Conservation (phyloP, 805 yeast genomes). For the Pichia californica region DNA sequence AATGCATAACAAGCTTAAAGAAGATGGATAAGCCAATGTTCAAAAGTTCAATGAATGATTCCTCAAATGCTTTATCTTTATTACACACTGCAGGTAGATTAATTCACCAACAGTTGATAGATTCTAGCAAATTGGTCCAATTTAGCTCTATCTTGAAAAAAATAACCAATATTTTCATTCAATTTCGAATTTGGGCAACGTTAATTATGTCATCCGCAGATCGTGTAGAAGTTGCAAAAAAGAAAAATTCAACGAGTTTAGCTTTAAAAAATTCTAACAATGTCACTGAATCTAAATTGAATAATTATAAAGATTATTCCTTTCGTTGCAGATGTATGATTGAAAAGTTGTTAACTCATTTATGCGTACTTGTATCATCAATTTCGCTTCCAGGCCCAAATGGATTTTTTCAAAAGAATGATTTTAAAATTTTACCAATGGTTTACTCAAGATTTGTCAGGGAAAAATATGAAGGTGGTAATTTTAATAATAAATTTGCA, state of each 20-base stretch:
- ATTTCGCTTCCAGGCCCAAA: background rate
- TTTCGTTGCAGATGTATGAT: background rate
- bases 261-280: background rate
- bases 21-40: constrained; percentile 48
- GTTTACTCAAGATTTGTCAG: constrained; percentile 62
- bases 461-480: constrained; percentile 70
- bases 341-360: constrained; percentile 2
- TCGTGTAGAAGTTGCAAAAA: background rate
- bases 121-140: constrained; percentile 39
- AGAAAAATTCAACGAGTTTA: background rate
- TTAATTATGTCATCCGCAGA: constrained; percentile 2
- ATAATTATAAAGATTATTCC: constrained; percentile 2
- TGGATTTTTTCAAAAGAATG: constrained; percentile 4
- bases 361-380: background rate
- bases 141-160: constrained; percentile 46
- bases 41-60: constrained; percentile 44
- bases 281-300: background rate
- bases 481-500: constrained; percentile 67
- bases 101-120: constrained; percentile 43
- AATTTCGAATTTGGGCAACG: constrained; percentile 46
- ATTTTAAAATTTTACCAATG: constrained; percentile 44
- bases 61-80: constrained; percentile 46
- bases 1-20: constrained; percentile 44
- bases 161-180: constrained; percentile 50
- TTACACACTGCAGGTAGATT: constrained; percentile 52